A percentile compares a stretch with the other conserved stretches of the same genome.
Evolutionary conservation across 805 yeast genomes (phyloP).

Genomic region (Ogataea polymorpha): DNA sequence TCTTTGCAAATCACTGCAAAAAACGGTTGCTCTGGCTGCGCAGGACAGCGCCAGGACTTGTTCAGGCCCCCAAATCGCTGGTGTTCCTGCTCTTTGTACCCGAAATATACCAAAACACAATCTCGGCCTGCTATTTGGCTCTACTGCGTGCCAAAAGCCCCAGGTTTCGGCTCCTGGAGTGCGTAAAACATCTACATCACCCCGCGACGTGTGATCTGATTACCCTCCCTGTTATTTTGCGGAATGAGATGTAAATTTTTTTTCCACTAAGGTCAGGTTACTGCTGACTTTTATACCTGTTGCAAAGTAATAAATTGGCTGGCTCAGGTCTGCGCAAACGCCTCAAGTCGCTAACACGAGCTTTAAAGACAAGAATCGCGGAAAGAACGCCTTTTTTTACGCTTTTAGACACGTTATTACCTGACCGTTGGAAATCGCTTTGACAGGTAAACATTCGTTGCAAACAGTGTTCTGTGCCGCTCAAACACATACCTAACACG

Average conservation of each 20-base stretch:
- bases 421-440: neutral
- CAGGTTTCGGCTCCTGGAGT: neutral
- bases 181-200: neutral
- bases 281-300: constrained; percentile 1
- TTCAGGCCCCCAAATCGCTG: too few species aligned
- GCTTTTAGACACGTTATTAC: neutral
- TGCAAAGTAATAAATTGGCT: neutral
- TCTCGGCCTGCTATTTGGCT: neutral
- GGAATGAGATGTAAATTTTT: constrained; percentile 8
- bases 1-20: too few species aligned
- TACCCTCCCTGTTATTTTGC: constrained; percentile 12
- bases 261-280: constrained; percentile 9
- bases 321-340: neutral
- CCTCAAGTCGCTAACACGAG: neutral
- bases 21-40: too few species aligned
- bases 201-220: constrained; percentile 1
- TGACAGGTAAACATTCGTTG: constrained; percentile 4
- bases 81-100: too few species aligned
- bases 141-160: neutral
- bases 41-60: too few species aligned
- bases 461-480: neutral
- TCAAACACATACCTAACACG: neutral
- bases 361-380: neutral
- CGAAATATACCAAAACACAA: too few species aligned
- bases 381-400: neutral